Evolutionary conservation across 1,284 basidiomycete genomes (phyloP).

Genomic region (Trametes pubescens): DNA sequence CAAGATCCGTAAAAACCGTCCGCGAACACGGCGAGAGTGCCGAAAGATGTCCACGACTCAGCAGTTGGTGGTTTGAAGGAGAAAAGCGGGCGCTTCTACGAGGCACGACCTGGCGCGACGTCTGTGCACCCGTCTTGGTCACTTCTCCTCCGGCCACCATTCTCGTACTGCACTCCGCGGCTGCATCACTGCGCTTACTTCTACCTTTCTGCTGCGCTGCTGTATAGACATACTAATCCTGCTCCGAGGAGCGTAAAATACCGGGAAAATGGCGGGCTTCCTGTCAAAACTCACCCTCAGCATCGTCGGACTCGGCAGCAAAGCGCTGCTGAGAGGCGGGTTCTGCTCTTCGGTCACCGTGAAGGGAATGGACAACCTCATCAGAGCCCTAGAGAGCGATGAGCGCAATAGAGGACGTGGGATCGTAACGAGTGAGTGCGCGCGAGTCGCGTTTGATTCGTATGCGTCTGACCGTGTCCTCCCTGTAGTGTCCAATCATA

Average conservation of each 20-base stretch:
- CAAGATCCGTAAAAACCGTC: neutral
- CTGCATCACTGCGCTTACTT: neutral
- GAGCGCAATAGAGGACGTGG: constrained; percentile 64
- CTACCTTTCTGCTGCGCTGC: neutral
- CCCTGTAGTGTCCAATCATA: constrained; percentile 84
- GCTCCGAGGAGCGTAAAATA: neutral
- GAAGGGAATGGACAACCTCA: constrained; percentile 70
- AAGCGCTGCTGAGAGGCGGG: constrained; percentile 75
- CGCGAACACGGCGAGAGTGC: neutral
- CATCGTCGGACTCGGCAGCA: constrained; percentile 75
- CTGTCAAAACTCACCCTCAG: constrained; percentile 62
- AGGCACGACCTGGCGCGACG: too few relatives aligned
- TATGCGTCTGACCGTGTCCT: neutral
- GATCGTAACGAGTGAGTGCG: constrained; percentile 77
- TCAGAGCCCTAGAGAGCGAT: constrained; percentile 65
- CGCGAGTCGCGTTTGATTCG: neutral
- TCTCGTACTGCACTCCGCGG: neutral
- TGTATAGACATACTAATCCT: neutral
- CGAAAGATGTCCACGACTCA: too few relatives aligned
- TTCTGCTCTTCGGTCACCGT: constrained; percentile 71
- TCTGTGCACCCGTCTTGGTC: neutral
- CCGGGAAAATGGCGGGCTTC: constrained; percentile 18
- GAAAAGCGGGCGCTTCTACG: neutral
- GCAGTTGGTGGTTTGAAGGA: neutral
- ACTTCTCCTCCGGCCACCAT: neutral